These are phyloP conservation scores for Pinus taeda DNA, from an alignment of 75 land plant genomes.

Conservation along the genomic window DNA sequence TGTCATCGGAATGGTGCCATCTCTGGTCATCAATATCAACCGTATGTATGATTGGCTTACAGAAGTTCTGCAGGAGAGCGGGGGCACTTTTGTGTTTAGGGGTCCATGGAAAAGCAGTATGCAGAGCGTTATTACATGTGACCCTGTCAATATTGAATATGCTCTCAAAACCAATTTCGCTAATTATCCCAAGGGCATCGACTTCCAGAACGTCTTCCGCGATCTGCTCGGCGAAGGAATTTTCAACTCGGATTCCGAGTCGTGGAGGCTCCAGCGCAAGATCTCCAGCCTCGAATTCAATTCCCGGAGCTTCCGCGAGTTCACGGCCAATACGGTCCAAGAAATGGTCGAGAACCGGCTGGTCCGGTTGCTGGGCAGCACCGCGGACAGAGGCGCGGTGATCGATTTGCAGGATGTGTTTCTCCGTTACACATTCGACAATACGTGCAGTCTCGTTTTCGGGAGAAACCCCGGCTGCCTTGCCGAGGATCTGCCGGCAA, in stretches of 20 bases:
- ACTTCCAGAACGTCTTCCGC: neutral
- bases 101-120: neutral
- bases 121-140: neutral
- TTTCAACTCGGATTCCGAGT: constrained; percentile 23
- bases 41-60: neutral
- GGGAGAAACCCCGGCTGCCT: constrained; percentile 28
- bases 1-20: neutral
- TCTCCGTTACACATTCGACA: constrained; percentile 37
- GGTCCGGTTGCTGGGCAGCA: neutral
- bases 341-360: neutral
- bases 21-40: neutral
- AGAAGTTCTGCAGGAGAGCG: neutral
- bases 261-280: constrained; percentile 22
- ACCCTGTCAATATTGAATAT: constrained; percentile 24
- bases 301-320: constrained; percentile 8
- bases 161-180: constrained; percentile 17
- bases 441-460: constrained; percentile 19
- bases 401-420: constrained; percentile 26
- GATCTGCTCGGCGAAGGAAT: constrained; percentile 27
- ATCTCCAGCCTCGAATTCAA: constrained; percentile 9
- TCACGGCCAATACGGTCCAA: neutral
- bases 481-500: neutral
- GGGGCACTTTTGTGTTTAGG: neutral
- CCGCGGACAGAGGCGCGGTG: no score
- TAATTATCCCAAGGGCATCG: constrained; percentile 13